A percentile compares a stretch with the other conserved stretches of the same genome.
phyloP scores from a whole-genome alignment of 176 grass and related monocot genomes.

The Oryza meridionalis region DNA sequence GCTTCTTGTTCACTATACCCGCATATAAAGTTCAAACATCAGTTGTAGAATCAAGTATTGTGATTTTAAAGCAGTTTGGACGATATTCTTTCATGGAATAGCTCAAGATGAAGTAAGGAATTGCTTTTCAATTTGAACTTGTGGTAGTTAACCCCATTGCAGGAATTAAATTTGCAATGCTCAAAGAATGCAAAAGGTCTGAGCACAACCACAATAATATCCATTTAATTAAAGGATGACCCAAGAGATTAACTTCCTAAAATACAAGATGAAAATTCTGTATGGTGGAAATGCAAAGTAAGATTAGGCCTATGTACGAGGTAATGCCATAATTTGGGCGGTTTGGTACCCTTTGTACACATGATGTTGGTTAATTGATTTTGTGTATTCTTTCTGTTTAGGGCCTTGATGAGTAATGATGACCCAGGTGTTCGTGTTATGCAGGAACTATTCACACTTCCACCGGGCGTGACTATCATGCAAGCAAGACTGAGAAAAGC shows the following conservation, averaged over 20 bases:
- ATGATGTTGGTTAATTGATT: no score
- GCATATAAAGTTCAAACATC: conserved; percentile 12
- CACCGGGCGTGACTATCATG: no score
- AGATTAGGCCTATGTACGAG: no score
- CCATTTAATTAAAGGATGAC: background rate
- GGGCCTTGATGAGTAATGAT: no score
- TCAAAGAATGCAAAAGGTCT: conserved; percentile 12
- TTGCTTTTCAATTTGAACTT: background rate
- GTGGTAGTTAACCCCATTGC: background rate
- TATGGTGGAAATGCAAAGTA: background rate
- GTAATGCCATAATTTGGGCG: no score
- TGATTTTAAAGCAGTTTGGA: background rate
- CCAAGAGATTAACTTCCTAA: background rate
- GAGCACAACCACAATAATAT: background rate
- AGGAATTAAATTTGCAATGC: background rate
- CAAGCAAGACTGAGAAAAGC: no score
- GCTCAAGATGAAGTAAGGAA: background rate
- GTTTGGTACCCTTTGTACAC: no score
- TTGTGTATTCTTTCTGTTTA: no score
- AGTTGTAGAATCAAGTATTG: background rate
- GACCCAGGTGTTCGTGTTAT: no score
- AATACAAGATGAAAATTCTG: background rate
- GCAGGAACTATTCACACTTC: no score
- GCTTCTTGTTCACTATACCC: conserved; percentile 47
- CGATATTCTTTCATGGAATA: background rate